phyloP scores from a whole-genome alignment of 495 filamentous ascomycete species.

The Neurospora sp. region DNA sequence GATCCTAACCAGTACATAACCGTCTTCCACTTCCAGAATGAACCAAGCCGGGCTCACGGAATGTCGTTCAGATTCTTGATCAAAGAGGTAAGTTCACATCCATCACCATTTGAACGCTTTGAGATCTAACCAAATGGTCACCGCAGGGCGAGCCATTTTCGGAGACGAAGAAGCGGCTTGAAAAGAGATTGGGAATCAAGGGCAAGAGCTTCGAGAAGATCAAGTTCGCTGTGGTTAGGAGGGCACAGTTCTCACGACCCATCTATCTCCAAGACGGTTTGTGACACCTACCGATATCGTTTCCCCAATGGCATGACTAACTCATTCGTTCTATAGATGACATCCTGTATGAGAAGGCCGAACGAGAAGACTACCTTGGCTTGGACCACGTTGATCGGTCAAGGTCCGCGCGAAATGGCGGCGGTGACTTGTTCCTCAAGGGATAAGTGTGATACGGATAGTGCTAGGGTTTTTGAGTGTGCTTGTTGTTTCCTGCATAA shows the following conservation, averaged over 20 bases:
- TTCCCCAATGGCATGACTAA: slow-evolving; percentile 4
- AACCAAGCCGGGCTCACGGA: slow-evolving; percentile 62
- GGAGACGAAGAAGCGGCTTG: slow-evolving; percentile 83
- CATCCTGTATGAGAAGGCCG: slow-evolving; percentile 63
- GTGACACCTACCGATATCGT: slow-evolving; percentile 12
- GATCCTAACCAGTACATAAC: slow-evolving; percentile 55
- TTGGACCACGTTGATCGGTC: slow-evolving; percentile 80
- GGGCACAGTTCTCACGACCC: slow-evolving; percentile 58
- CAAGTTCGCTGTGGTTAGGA: slow-evolving; percentile 78
- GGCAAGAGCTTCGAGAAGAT: slow-evolving; percentile 98
- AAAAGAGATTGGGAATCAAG: slow-evolving; percentile 85
- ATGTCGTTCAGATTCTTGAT: slow-evolving; percentile 87
- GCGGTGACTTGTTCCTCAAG: slow-evolving; percentile 46
- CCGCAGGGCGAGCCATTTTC: slow-evolving; percentile 72
- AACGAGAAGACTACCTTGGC: slow-evolving; percentile 70
- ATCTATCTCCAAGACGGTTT: slow-evolving; percentile 83
- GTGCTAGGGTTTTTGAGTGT: neutral
- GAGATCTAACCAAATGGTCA: neutral
- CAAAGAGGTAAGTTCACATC: slow-evolving; percentile 54
- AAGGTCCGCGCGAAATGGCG: slow-evolving; percentile 40
- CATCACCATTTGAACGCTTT: neutral
- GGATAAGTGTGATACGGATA: slow-evolving; percentile 21
- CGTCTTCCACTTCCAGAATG: slow-evolving; percentile 85
- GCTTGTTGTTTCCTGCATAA: neutral
- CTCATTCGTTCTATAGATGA: slow-evolving; percentile 50